These are phyloP conservation scores for Coemansia sp. DNA, from an alignment of 192 early-diverging fungal genomes.

Conservation along the genomic window DNA sequence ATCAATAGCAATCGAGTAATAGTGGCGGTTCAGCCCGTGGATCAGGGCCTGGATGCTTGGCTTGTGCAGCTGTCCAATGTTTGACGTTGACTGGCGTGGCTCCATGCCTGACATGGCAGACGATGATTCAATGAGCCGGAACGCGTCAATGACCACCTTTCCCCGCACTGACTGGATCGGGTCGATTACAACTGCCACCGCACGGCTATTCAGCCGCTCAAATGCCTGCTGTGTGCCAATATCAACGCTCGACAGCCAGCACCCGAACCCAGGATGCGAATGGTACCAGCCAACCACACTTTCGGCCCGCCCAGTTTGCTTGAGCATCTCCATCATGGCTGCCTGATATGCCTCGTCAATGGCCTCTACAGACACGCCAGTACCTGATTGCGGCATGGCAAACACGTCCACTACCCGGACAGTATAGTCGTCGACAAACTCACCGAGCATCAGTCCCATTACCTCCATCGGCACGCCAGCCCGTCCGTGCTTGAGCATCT, in stretches of 20 bases:
- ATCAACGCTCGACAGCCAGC: constrained; percentile 99
- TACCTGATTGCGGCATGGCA: constrained; percentile 99
- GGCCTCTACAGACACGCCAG: constrained; percentile 98
- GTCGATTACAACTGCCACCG: constrained; percentile 98
- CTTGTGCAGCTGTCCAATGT: constrained; percentile 98
- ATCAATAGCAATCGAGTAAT: constrained; percentile 99
- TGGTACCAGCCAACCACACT: constrained; percentile 99
- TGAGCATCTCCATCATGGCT: constrained; percentile 99
- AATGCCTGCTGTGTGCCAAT: constrained; percentile 99
- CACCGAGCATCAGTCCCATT: constrained; percentile 99
- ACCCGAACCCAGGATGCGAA: constrained; percentile 99
- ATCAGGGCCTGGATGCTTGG: constrained; percentile 96
- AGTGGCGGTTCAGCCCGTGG: constrained; percentile 97
- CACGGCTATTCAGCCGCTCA: constrained; percentile 87
- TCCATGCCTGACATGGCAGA: constrained; percentile 83
- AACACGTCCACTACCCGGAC: constrained; percentile 99
- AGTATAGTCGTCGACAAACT: constrained; percentile 99
- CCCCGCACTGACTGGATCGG: constrained; percentile 99
- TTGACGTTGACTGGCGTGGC: constrained; percentile 96
- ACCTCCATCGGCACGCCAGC: constrained; percentile 99
- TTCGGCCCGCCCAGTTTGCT: constrained; percentile 98
- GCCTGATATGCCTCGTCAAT: constrained; percentile 99
- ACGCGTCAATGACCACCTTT: constrained; percentile 99
- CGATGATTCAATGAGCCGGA: constrained; percentile 93
- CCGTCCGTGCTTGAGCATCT: constrained; percentile 94